Evolutionary conservation across 805 yeast genomes (phyloP), one percentile per base, ranked within the genome.

Genomic region (baker's yeast (Saccharomyces cerevisiae)): DNA sequence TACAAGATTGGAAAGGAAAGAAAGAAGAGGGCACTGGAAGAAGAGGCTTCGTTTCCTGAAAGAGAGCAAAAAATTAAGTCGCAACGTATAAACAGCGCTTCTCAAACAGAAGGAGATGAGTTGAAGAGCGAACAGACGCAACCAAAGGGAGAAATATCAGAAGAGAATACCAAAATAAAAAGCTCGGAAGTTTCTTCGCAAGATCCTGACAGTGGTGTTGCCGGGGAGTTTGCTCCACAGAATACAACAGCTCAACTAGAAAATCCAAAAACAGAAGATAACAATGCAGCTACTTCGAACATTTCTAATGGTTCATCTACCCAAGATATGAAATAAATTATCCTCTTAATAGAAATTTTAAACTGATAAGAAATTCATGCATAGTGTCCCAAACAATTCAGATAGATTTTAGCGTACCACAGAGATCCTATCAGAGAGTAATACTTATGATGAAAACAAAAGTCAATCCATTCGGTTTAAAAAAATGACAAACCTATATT

Each of bases 1-100:
- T 64, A 57, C 51, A 51, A 49, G 22, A 55, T 55, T 24, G 57
- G 55, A 4, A 57, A 55, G 24, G 47, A 56, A 31, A 43, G 51
- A 14, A 46, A 56, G 17, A 61, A 62, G 50, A 57, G 63, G 49
- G 56, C 55, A 43, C 30, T 46, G 21, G 64, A 55, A 28, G 63
- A 59, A 21, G 57, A 56, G 24, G 27, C 48, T 21, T 53, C 49
- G 32, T 51, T n/a, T n/a, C n/a, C 31, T 21, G 46, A 17, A 14
- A 41, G 46, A 24, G 50, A 54, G 13, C 60, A 58, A 51, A 54
- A 55, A 53, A 41, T 21, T 29, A 43, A 56, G 48, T 54, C 56
- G 53, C 51, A 54, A 17, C 22, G 22, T 36, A 8, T 17, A 17
- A 24, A 17, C 8, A 8, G 8, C 11, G 6, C 1, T 36, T 36